phyloP scores from a whole-genome alignment of 1,284 basidiomycete species.

The Moesziomyces parantarcticus region DNA sequence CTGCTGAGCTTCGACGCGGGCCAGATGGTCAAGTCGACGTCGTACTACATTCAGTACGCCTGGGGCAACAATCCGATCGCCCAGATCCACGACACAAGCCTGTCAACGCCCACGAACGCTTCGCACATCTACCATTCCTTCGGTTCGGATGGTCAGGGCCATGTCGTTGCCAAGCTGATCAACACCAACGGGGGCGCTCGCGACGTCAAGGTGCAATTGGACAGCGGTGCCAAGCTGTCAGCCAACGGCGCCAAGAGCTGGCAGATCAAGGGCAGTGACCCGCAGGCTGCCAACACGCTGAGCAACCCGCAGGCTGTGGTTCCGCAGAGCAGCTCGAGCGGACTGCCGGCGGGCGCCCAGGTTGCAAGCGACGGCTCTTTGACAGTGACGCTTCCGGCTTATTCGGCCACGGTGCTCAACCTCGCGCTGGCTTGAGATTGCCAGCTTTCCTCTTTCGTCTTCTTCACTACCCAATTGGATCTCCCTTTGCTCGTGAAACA shows the following conservation, averaged over 20 bases:
- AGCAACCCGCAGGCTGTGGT: slow-evolving; percentile 13
- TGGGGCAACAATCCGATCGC: slow-evolving; percentile 48
- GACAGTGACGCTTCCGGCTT: slow-evolving; percentile 19
- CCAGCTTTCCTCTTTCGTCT: neutral
- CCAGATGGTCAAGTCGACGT: slow-evolving; percentile 71
- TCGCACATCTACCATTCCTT: slow-evolving; percentile 38
- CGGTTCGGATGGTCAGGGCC: slow-evolving; percentile 24
- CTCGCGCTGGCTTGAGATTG: slow-evolving; percentile 10
- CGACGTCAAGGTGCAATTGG: slow-evolving; percentile 21
- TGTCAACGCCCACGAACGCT: slow-evolving; percentile 18
- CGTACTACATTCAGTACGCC: slow-evolving; percentile 76
- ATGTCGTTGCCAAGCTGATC: slow-evolving; percentile 40
- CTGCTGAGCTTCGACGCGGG: slow-evolving; percentile 73
- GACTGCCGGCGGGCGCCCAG: slow-evolving; percentile 14
- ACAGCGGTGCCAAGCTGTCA: slow-evolving; percentile 15
- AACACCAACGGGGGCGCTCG: slow-evolving; percentile 25
- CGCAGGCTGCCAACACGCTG: slow-evolving; percentile 39
- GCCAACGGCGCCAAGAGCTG: slow-evolving; percentile 21
- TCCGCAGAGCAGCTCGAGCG: slow-evolving; percentile 13
- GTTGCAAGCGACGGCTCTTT: slow-evolving; percentile 11
- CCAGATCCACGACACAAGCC: slow-evolving; percentile 30
- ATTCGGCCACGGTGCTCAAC: slow-evolving; percentile 24
- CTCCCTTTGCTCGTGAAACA: neutral
- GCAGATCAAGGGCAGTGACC: slow-evolving; percentile 30
- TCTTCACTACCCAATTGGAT: neutral